Evolutionary conservation across 2,329 filamentous ascomycete genomes (phyloP).

Genomic region (Didymella pomorum): DNA sequence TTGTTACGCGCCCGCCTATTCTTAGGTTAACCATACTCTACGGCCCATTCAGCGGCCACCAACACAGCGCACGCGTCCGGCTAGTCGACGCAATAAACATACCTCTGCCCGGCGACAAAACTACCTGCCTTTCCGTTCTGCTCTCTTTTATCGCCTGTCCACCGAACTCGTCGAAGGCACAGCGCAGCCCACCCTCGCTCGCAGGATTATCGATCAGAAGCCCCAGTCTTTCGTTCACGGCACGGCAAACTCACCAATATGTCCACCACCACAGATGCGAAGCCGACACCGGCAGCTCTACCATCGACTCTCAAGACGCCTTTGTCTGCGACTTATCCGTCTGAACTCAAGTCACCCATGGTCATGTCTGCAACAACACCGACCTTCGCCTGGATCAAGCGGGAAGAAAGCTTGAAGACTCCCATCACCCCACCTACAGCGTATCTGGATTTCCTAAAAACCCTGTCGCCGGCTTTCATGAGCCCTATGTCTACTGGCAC

Average conservation of each 20-base stretch:
- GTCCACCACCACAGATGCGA: constrained; percentile 52
- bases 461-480: constrained; percentile 73
- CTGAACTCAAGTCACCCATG: constrained; percentile 69
- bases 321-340: constrained; percentile 66
- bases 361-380: constrained; percentile 57
- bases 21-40: constrained; percentile 32
- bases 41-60: constrained; percentile 44
- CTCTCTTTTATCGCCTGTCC: constrained; percentile 37
- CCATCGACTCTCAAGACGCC: constrained; percentile 60
- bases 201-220: constrained; percentile 30
- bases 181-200: constrained; percentile 37
- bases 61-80: constrained; percentile 41
- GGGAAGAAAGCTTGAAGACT: constrained; percentile 72
- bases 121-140: constrained; percentile 33
- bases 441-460: constrained; percentile 92
- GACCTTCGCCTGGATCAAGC: constrained; percentile 68
- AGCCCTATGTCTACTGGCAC: constrained; percentile 70
- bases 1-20: constrained; percentile 32
- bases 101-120: constrained; percentile 36
- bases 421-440: constrained; percentile 90
- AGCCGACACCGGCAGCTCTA: constrained; percentile 44
- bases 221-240: constrained; percentile 43
- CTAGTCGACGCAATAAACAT: constrained; percentile 47
- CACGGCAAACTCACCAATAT: constrained; percentile 40
- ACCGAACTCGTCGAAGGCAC: constrained; percentile 38